Evolutionary conservation across 108 stramenopile species (phyloP).

Genomic region (Cylindrotheca fusiformis): DNA sequence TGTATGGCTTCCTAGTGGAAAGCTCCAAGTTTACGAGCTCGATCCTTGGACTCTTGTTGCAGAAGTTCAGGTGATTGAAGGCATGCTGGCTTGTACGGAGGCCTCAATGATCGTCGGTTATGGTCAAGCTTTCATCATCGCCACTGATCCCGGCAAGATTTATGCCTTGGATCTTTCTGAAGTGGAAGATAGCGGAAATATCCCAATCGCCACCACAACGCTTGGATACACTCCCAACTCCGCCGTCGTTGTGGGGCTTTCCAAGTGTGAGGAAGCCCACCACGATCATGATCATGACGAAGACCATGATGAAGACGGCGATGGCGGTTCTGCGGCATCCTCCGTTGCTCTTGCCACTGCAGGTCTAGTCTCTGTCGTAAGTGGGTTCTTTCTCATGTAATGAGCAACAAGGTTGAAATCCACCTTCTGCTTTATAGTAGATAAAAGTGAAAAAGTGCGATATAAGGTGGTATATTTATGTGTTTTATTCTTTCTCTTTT

Average conservation of each 20-base stretch:
- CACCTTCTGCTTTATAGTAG: too few species aligned
- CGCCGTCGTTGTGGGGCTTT: slow-evolving; percentile 11
- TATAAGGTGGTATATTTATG: too few species aligned
- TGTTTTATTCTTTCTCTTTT: too few species aligned
- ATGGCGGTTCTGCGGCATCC: too few species aligned
- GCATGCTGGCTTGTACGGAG: slow-evolving; percentile 7
- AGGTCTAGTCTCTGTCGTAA: too few species aligned
- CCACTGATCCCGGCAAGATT: too few species aligned
- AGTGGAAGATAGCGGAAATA: slow-evolving; percentile 10
- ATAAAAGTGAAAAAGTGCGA: too few species aligned
- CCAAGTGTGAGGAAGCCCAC: slow-evolving; percentile 1
- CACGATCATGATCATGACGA: too few species aligned
- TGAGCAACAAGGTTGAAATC: too few species aligned
- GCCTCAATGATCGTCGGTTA: slow-evolving; percentile 9
- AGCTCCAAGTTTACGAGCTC: slow-evolving; percentile 15
- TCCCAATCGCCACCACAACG: background rate
- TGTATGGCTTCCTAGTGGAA: slow-evolving; percentile 17
- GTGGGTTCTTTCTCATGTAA: too few species aligned
- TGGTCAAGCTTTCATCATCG: slow-evolving; percentile 11
- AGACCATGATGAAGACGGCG: too few species aligned
- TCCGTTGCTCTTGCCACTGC: too few species aligned
- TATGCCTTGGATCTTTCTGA: slow-evolving; percentile 7
- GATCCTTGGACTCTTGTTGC: slow-evolving; percentile 11
- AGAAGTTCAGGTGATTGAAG: slow-evolving; percentile 14
- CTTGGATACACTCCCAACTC: slow-evolving; percentile 5